phyloP scores from a whole-genome alignment of 2,329 filamentous ascomycete genomes.

The Clathrospora elynae region DNA sequence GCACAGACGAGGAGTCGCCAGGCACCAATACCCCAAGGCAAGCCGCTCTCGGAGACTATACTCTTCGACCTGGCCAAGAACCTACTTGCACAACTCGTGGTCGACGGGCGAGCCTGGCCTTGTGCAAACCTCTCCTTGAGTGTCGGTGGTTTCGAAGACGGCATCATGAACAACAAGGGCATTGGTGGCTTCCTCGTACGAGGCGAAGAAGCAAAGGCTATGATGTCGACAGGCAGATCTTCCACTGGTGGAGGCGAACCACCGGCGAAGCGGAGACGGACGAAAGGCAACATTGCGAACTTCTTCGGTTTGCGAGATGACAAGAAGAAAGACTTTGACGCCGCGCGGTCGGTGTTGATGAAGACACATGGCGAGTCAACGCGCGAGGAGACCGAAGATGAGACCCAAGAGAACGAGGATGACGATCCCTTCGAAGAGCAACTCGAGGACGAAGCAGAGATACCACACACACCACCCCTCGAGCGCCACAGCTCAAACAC shows the following conservation, averaged over 20 bases:
- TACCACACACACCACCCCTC: conserved; percentile 21
- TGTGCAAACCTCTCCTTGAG: conserved; percentile 88
- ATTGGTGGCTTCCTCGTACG: conserved; percentile 85
- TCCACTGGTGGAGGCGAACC: conserved; percentile 24
- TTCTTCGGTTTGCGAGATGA: conserved; percentile 44
- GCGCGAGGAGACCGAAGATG: conserved; percentile 30
- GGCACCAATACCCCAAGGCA: conserved; percentile 76
- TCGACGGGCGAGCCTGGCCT: conserved; percentile 83
- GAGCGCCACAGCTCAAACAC: conserved; percentile 12
- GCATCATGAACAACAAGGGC: conserved; percentile 78
- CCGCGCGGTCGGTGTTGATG: conserved; percentile 36
- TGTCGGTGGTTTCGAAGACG: conserved; percentile 91
- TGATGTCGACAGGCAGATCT: conserved; percentile 34
- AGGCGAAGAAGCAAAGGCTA: conserved; percentile 61
- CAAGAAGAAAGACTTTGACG: conserved; percentile 42
- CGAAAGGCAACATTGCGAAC: conserved; percentile 45
- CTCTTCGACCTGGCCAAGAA: conserved; percentile 78
- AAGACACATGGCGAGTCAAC: conserved; percentile 37
- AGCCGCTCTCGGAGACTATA: conserved; percentile 70
- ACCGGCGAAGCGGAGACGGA: conserved; percentile 37
- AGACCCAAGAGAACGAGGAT: conserved; percentile 18
- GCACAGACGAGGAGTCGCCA: conserved; percentile 76
- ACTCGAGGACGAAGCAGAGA: conserved; percentile 17
- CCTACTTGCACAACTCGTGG: conserved; percentile 75
- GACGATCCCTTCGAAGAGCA: conserved; percentile 19